Evolutionary conservation across 1,284 basidiomycete genomes (phyloP).

Genomic region (Stygiomarasmius scandens): DNA sequence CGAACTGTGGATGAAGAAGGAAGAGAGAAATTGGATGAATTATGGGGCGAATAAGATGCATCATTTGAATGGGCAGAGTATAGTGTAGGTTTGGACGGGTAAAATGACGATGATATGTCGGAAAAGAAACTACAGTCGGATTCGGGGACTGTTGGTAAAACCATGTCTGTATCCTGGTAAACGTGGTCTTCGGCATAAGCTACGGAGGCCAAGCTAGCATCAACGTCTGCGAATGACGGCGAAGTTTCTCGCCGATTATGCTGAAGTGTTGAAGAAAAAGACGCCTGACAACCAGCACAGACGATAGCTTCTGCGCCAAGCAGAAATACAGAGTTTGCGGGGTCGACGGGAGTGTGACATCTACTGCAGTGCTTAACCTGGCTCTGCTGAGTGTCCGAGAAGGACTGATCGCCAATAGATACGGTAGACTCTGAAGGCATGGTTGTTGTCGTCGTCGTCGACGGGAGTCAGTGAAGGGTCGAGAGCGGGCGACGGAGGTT

Average conservation of each 20-base stretch:
- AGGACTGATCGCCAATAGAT: conserved; percentile 25
- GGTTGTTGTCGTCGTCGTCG: background rate
- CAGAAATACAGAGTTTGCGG: conserved; percentile 25
- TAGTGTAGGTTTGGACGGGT: conserved; percentile 3
- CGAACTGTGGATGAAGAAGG: conserved; percentile 3
- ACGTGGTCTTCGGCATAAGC: conserved; percentile 1
- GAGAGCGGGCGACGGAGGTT: background rate
- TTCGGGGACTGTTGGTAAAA: background rate
- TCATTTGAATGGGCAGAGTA: background rate
- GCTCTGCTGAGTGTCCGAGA: conserved; percentile 25
- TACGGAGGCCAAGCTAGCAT: background rate
- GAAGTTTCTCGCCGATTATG: conserved; percentile 21
- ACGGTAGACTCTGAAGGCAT: conserved; percentile 45
- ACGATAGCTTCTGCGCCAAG: conserved; percentile 37
- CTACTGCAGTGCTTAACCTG: conserved; percentile 45
- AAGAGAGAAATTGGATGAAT: conserved; percentile 11
- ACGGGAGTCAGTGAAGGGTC: background rate
- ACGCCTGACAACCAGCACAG: conserved; percentile 42
- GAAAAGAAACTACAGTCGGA: conserved; percentile 7
- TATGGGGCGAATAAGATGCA: conserved; percentile 5
- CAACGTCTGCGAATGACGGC: conserved; percentile 28
- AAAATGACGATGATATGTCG: background rate
- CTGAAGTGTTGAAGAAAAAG: conserved; percentile 22
- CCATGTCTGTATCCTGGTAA: conserved; percentile 6
- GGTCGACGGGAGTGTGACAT: conserved; percentile 43